A percentile compares a stretch with the other conserved stretches of the same genome.
phyloP scores from a whole-genome alignment of 2,329 filamentous ascomycete species.

The Fusarium sp. region DNA sequence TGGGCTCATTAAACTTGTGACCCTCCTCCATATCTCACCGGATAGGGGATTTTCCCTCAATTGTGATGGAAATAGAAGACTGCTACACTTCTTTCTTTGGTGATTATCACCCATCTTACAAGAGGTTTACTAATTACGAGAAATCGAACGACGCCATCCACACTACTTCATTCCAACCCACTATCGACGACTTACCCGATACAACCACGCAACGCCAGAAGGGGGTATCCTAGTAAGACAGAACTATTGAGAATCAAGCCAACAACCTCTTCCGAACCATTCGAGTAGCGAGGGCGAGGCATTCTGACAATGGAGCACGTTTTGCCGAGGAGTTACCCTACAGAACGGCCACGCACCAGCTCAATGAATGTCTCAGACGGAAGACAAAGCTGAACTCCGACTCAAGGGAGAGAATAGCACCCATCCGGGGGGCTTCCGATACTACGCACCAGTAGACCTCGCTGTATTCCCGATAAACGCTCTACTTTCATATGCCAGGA shows the following conservation, averaged over 20 bases:
- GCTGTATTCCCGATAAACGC: background rate
- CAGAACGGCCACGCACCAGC: slow-evolving; percentile 1
- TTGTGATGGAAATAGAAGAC: background rate
- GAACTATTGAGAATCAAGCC: slow-evolving; percentile 3
- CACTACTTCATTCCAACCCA: slow-evolving; percentile 16
- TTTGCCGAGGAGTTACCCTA: slow-evolving; percentile 19
- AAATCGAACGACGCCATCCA: background rate
- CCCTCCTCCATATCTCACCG: slow-evolving; percentile 9
- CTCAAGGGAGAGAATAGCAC: slow-evolving; percentile 9
- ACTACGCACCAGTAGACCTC: background rate
- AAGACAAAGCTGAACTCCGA: slow-evolving; percentile 1
- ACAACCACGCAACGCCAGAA: slow-evolving; percentile 5
- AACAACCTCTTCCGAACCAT: background rate
- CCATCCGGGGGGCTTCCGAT: background rate
- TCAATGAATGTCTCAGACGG: slow-evolving; percentile 16
- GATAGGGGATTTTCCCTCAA: background rate
- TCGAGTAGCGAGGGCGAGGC: slow-evolving; percentile 1
- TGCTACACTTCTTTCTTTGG: background rate
- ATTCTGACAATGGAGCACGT: slow-evolving; percentile 6
- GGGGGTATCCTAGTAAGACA: slow-evolving; percentile 7
- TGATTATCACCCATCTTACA: background rate
- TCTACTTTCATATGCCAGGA: background rate
- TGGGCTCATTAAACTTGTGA: slow-evolving; percentile 29
- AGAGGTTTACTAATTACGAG: background rate
- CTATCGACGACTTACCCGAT: slow-evolving; percentile 2